Percentiles rank a stretch among this genome's conserved stretches.
Evolutionary conservation across 129 eudicot genomes (phyloP).

Genomic region (Dittrichia graveolens): DNA sequence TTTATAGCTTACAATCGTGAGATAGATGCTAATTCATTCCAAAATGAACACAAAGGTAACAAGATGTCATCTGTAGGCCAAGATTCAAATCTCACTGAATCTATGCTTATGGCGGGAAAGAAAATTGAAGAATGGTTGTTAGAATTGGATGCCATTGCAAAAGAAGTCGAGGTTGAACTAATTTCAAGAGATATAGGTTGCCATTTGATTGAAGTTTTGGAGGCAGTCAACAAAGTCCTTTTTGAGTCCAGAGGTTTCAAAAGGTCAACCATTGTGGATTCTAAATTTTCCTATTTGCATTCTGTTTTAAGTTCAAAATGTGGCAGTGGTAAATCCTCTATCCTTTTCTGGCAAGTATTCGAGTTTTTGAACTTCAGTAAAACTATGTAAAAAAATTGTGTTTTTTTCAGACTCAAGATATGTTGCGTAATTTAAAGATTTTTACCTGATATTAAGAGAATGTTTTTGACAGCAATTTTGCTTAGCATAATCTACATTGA

Average conservation of each 20-base stretch:
- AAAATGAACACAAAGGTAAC: slow-evolving; percentile 47
- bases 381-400: neutral
- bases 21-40: slow-evolving; percentile 54
- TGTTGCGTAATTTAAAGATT: neutral
- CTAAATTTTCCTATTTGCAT: slow-evolving; percentile 76
- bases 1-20: slow-evolving; percentile 61
- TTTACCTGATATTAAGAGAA: slow-evolving; percentile 24
- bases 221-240: slow-evolving; percentile 74
- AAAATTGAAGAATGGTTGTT: slow-evolving; percentile 54
- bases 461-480: slow-evolving; percentile 61
- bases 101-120: slow-evolving; percentile 65
- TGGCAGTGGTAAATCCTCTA: slow-evolving; percentile 57
- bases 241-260: slow-evolving; percentile 61
- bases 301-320: slow-evolving; percentile 59
- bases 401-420: neutral
- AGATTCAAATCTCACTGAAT: slow-evolving; percentile 41
- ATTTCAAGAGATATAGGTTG: slow-evolving; percentile 79
- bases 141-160: slow-evolving; percentile 69
- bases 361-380: neutral
- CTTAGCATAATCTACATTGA: slow-evolving; percentile 77
- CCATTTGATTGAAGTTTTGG: slow-evolving; percentile 68
- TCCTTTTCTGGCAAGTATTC: neutral
- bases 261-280: slow-evolving; percentile 64
- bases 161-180: slow-evolving; percentile 73
- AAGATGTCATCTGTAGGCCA: slow-evolving; percentile 24